Percentiles rank a stretch among this genome's conserved stretches.
Evolutionary conservation across 805 yeast species (phyloP).

Genomic region (Pichia kluyveri): DNA sequence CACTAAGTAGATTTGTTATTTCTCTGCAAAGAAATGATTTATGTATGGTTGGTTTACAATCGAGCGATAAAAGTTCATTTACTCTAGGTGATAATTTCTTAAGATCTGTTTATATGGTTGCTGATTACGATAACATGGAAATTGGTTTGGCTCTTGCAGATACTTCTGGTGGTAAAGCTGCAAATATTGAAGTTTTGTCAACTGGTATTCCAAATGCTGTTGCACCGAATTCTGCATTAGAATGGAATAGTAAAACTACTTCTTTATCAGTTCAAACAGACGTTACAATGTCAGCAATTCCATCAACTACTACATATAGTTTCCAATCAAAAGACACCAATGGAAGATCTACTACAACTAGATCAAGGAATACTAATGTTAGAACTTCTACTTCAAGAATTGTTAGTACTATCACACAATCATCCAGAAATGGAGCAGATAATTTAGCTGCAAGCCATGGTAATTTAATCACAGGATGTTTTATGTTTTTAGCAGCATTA

Average conservation of each 20-base stretch:
- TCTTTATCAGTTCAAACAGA: neutral
- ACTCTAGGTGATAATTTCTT: constrained; percentile 50
- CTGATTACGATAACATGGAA: constrained; percentile 38
- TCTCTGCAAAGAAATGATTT: constrained; percentile 4
- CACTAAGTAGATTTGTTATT: constrained; percentile 27
- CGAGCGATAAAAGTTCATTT: constrained; percentile 25
- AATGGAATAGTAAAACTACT: constrained; percentile 20
- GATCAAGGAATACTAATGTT: neutral
- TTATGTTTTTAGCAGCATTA: neutral
- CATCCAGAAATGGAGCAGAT: neutral
- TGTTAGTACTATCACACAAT: constrained; percentile 4
- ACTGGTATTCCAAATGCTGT: constrained; percentile 41
- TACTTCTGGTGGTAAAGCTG: constrained; percentile 17
- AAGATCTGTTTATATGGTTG: constrained; percentile 44
- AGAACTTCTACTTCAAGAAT: neutral
- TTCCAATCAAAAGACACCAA: neutral
- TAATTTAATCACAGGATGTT: neutral
- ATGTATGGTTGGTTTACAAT: constrained; percentile 38
- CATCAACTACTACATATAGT: constrained; percentile 1
- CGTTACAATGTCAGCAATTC: constrained; percentile 3
- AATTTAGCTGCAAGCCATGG: neutral
- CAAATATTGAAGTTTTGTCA: constrained; percentile 31
- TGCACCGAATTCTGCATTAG: constrained; percentile 34
- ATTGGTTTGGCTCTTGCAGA: constrained; percentile 34
- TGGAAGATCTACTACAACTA: neutral